Evolutionary conservation across 2,329 filamentous ascomycete genomes (phyloP), one percentile per base, ranked within the genome.

Genomic region (Berkeleyomyces basicola): DNA sequence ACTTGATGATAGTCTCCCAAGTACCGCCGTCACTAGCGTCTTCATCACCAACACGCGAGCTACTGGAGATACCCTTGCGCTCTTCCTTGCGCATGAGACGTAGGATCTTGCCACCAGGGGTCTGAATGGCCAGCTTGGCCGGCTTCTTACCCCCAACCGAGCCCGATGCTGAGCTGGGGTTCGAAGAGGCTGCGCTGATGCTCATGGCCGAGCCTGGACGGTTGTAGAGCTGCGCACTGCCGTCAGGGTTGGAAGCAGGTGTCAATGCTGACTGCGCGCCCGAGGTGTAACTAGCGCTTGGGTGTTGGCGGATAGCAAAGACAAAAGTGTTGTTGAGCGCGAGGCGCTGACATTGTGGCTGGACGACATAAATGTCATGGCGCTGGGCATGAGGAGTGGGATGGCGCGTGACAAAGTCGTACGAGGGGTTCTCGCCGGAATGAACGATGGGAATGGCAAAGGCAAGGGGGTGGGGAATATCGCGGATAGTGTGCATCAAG

Each of bases 261-360:
- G 76, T 76, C 65, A 78, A 70, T 1, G 69, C 69, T 36, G 73
- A 75, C 37, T 70, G 69, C 2, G 67, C 61, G 5, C 62, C 58
- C 36, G 60, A 57, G 4, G 43, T 39, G 58, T 61, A 63, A 61
- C 65, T 61, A 64, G 89, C 86, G 71, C 76, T 79, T 0, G 91
- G 88, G 71, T 99, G 91, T 70, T 99, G 93, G 55, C 93, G 88
- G 65, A 99, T 87, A 61, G 88, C 88, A 72, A 99, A 99, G 37
- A 99, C 92, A 70, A 96, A 99, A 0, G 93, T 99, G 71, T 99
- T 97, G 76, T 97, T 96, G 63, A 95, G 79, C 1, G 90, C 91
- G 37, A 99, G 78, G 36, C 85, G 83, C 67, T 86, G 82, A 72
- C 93, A 99, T 73, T 99, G 95, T 1, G 95, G 93, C 71, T 97